Percentiles rank a stretch among this genome's conserved stretches.
Conservation (phyloP, 768 basidiomycete species). For the Hericium coralloides region DNA sequence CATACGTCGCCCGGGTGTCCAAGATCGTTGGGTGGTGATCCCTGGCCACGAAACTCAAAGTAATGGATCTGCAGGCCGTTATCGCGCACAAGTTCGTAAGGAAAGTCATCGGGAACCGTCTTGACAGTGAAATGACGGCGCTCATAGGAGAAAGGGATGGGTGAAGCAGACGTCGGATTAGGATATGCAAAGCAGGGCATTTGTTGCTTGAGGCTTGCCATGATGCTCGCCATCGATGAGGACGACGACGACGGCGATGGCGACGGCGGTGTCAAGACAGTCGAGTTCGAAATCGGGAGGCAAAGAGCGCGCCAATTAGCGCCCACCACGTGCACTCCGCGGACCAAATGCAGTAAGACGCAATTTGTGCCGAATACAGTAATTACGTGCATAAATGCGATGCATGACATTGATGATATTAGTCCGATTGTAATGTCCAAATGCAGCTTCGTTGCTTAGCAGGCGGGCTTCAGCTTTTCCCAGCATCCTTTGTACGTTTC, state of each 20-base stretch:
- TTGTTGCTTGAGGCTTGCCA: constrained; percentile 5
- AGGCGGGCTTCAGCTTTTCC: no score
- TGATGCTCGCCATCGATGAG: neutral
- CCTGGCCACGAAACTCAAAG: constrained; percentile 20
- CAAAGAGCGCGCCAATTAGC: no score
- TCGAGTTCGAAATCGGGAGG: no score
- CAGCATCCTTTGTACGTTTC: no score
- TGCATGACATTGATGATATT: no score
- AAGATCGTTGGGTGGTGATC: constrained; percentile 17
- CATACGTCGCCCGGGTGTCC: constrained; percentile 20
- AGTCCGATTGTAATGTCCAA: no score
- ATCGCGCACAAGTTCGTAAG: constrained; percentile 13
- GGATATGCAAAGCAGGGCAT: constrained; percentile 14
- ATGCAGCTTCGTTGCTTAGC: no score
- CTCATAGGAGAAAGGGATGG: constrained; percentile 9
- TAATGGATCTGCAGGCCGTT: constrained; percentile 18
- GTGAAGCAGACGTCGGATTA: constrained; percentile 12
- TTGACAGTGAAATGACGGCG: constrained; percentile 16
- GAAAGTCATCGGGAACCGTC: constrained; percentile 11
- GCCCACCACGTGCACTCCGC: no score
- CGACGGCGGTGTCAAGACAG: no score
- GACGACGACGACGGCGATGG: neutral
- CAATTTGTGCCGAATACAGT: no score
- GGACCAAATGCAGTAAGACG: no score
- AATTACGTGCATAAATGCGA: no score